Conservation (phyloP, 2,329 filamentous ascomycete genomes). For the Diplodia intermedia region DNA sequence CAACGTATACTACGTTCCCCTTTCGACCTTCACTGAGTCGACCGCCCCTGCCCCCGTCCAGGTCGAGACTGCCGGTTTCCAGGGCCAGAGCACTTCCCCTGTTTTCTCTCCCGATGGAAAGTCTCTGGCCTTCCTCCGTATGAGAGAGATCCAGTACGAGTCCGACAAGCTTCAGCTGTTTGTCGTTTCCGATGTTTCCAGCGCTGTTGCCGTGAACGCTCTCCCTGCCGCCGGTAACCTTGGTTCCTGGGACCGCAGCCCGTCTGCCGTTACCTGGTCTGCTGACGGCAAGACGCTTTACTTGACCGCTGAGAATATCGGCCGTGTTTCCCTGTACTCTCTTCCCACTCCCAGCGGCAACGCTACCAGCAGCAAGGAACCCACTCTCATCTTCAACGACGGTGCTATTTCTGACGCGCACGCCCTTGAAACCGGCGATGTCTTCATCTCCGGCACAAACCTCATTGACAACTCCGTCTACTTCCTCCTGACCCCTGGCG, state of each 20-base stretch:
- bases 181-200: conserved; percentile 66
- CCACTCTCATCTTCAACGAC: conserved; percentile 28
- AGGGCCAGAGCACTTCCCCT: conserved; percentile 70
- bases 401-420: conserved; percentile 52
- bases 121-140: conserved; percentile 77
- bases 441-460: conserved; percentile 73
- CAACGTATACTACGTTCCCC: conserved; percentile 76
- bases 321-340: conserved; percentile 69
- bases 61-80: conserved; percentile 64
- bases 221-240: conserved; percentile 68
- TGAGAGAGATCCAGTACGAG: conserved; percentile 80
- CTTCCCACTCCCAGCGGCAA: conserved; percentile 41
- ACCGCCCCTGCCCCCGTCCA: conserved; percentile 60
- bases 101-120: conserved; percentile 77
- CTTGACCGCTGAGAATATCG: conserved; percentile 75
- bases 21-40: conserved; percentile 65
- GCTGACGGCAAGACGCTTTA: conserved; percentile 67
- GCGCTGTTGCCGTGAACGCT: conserved; percentile 67
- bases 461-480: conserved; percentile 76
- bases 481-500: conserved; percentile 41
- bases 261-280: conserved; percentile 59
- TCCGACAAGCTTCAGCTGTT: conserved; percentile 76
- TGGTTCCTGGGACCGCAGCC: conserved; percentile 65
- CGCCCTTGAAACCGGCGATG: conserved; percentile 57
- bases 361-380: conserved; percentile 7